Conservation (phyloP, 2,329 filamentous ascomycete species). For the Trichoderma lentiforme region DNA sequence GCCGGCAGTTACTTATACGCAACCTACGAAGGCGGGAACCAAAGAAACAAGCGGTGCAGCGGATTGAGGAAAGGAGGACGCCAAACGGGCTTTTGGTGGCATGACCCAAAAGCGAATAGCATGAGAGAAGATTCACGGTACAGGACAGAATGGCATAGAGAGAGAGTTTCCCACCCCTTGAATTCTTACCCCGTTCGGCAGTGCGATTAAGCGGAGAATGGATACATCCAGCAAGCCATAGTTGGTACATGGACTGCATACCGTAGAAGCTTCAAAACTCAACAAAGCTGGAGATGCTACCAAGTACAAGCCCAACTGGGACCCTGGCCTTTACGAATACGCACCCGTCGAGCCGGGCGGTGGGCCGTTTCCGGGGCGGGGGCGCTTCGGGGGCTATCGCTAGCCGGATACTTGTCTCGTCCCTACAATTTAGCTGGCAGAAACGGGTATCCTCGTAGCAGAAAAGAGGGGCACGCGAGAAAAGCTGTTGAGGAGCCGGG, state of each 20-base stretch:
- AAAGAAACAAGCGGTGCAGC: not conserved
- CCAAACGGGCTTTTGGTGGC: not conserved
- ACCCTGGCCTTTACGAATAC: slow-evolving; percentile 9
- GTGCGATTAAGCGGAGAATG: slow-evolving; percentile 11
- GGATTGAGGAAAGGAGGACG: not conserved
- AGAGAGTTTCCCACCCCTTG: not conserved
- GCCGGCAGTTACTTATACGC: not conserved
- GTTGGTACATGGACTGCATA: not conserved
- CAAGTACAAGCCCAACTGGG: not conserved
- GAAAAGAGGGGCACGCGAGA: not conserved
- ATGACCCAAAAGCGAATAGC: not conserved
- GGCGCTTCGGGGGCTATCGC: not conserved
- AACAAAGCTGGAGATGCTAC: not conserved
- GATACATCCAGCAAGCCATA: not conserved
- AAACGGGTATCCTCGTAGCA: not conserved
- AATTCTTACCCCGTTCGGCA: not conserved
- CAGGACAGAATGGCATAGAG: not conserved
- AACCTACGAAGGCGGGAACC: not conserved
- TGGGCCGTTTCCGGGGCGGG: slow-evolving; percentile 9
- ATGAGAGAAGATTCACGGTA: not conserved
- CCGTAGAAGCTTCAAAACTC: not conserved
- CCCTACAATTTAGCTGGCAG: not conserved
- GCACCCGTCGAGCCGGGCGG: slow-evolving; percentile 6
- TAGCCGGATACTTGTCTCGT: not conserved
- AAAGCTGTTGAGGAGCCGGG: slow-evolving; percentile 10